These are phyloP conservation scores for Phanerochaete carnosa DNA, from an alignment of 768 basidiomycete species.

Conservation along the genomic window DNA sequence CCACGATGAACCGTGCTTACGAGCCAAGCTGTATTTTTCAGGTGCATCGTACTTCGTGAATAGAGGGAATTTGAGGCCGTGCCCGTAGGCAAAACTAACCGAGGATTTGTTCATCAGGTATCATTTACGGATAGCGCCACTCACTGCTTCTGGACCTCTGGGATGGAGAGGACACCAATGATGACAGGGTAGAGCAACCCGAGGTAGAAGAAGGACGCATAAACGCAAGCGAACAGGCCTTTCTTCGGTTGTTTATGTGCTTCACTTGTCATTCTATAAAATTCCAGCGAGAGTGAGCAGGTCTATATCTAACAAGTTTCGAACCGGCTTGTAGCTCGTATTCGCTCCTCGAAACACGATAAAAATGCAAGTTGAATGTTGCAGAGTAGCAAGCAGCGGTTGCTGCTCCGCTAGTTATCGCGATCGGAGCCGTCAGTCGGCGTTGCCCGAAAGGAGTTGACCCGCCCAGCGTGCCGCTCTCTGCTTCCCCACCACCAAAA, in stretches of 20 bases:
- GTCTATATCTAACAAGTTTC: no score
- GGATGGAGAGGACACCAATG: constrained; percentile 51
- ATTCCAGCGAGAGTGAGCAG: no score
- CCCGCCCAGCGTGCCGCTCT: not conserved
- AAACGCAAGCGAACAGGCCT: no score
- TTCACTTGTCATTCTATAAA: no score
- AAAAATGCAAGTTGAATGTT: no score
- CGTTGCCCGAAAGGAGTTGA: not conserved
- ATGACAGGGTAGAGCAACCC: constrained; percentile 52
- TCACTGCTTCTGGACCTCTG: constrained; percentile 23
- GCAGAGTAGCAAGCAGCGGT: no score
- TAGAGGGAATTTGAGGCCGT: constrained; percentile 61
- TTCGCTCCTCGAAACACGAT: no score
- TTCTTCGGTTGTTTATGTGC: no score
- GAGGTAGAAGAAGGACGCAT: constrained; percentile 31
- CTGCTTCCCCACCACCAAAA: not conserved
- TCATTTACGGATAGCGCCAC: not conserved
- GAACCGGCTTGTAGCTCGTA: no score
- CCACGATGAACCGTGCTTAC: constrained; percentile 37
- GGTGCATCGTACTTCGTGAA: constrained; percentile 64
- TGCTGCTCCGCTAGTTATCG: no score
- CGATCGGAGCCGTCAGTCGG: no score
- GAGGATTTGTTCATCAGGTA: not conserved
- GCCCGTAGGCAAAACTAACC: constrained; percentile 55
- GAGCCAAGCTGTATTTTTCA: constrained; percentile 78